Conservation (phyloP, 768 basidiomycete species). For the Rhodotorula paludigena region DNA sequence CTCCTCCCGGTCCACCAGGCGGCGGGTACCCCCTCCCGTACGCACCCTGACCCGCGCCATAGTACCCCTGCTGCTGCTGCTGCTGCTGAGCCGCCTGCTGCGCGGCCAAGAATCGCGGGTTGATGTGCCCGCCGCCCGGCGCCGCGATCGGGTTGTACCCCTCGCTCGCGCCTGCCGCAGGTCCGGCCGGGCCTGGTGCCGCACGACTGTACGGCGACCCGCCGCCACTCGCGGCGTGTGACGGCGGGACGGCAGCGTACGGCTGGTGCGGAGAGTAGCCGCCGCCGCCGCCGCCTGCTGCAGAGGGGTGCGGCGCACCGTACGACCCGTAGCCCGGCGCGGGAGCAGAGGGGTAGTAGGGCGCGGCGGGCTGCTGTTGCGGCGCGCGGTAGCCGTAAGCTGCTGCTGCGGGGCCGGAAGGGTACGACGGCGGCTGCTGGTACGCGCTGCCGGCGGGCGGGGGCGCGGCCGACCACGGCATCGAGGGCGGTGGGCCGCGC, state of each 20-base stretch:
- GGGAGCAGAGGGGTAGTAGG: neutral
- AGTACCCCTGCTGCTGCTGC: constrained; percentile 2
- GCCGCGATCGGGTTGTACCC: constrained; percentile 10
- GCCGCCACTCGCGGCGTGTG: neutral
- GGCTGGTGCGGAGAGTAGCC: constrained; percentile 13
- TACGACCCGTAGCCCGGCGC: too few relatives aligned
- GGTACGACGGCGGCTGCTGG: neutral
- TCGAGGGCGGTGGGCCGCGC: neutral
- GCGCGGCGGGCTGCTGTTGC: neutral
- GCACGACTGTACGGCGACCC: too few relatives aligned
- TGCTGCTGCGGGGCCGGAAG: neutral
- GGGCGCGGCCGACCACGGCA: neutral
- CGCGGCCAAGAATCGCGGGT: constrained; percentile 34
- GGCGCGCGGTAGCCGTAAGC: constrained; percentile 1
- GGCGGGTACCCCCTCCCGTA: neutral
- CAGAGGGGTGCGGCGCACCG: too few relatives aligned
- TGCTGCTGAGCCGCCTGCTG: constrained; percentile 7
- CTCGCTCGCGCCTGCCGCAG: neutral
- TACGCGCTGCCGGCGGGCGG: too few relatives aligned
- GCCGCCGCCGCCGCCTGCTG: neutral
- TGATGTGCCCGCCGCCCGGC: constrained; percentile 24
- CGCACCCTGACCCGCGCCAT: neutral
- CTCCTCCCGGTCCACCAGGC: neutral
- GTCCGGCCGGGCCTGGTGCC: too few relatives aligned
- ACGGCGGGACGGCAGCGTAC: neutral